These are phyloP conservation scores for Pleodorina starrii DNA, from an alignment of 139 green algal genomes.

Conservation along the genomic window DNA sequence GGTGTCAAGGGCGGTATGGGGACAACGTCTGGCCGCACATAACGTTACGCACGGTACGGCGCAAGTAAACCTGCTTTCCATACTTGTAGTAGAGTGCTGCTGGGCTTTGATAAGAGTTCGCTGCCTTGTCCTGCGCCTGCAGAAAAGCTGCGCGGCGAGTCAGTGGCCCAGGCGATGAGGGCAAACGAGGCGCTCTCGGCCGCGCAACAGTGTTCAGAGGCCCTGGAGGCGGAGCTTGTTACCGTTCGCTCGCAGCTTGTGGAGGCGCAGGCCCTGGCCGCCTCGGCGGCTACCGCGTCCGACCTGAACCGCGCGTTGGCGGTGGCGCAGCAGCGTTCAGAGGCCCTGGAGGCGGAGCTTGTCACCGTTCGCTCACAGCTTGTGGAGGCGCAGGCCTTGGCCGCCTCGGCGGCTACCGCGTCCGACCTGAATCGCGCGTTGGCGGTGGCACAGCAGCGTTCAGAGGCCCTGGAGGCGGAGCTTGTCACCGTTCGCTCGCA, in stretches of 20 bases:
- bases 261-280: not conserved
- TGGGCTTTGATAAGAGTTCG: not conserved
- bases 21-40: too few species aligned
- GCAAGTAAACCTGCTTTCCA: too few species aligned
- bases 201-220: not conserved
- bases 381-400: too few species aligned
- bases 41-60: too few species aligned
- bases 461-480: too few species aligned
- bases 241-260: slow-evolving; percentile 1
- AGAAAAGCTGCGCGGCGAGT: slow-evolving; percentile 27
- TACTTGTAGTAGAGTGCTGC: too few species aligned
- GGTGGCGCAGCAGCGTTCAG: not conserved
- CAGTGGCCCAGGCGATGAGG: not conserved
- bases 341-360: slow-evolving; percentile 10
- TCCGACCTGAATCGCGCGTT: too few species aligned
- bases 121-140: not conserved
- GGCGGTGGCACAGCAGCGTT: too few species aligned
- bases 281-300: not conserved
- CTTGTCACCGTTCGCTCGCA: too few species aligned
- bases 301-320: not conserved
- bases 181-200: not conserved
- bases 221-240: slow-evolving; percentile 20
- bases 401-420: too few species aligned
- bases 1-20: too few species aligned
- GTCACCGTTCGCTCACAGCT: not conserved